Base-by-base conservation (phyloP, 768 basidiomycete species). In the Auricularia cornea region DNA sequence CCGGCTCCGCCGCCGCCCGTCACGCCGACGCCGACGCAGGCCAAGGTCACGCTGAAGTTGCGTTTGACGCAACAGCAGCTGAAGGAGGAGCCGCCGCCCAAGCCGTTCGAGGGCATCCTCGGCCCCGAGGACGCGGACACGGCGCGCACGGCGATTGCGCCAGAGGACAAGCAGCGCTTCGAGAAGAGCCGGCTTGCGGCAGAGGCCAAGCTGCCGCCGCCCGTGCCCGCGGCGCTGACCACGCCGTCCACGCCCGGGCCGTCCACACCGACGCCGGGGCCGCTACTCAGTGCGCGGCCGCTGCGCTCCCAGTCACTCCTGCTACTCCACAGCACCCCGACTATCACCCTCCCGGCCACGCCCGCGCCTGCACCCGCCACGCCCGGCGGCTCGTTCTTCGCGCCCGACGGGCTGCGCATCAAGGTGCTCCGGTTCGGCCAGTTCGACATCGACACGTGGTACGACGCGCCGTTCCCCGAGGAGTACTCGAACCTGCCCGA, bases 391-490 rank as follows among this genome's bases (percentile, higher is more conserved):
- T 48, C 6, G 11, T 18, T 18, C 44, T 5, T 67, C 71, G 1
- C 71, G 74, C 33, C 75, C 74, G 54, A 57, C 54, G 54, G 54
- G 31, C 81, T 89, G 54, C 86, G 88, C 66, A 97, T 96, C 80
- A 88, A 86, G 62, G 85, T 83, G 62, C 94, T 98, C 66, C 86
- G 94, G 31, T 95, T 98, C 69, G 95, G 95, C 30, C 81, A 84
- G 62, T 95, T 81, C 72, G 94, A 98, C 70, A 93, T 98, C 71
- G 87, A 93, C 72, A 98, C 97, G 3, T 99, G 97, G 97, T 98
- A 93, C 73, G 94, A 97, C 72, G 97, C 97, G 28, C 97, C 97
- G 5, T 98, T 98, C 72, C 96, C 97, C 0, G 96, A 98, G 72
- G 97, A 99, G 73, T 98, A 97, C 73, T 86, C 92, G 48, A 84